Evolutionary conservation across 352 stramenopile species (phyloP), one percentile per base, ranked within the genome.

Genomic region (Phytophthora palmivora): DNA sequence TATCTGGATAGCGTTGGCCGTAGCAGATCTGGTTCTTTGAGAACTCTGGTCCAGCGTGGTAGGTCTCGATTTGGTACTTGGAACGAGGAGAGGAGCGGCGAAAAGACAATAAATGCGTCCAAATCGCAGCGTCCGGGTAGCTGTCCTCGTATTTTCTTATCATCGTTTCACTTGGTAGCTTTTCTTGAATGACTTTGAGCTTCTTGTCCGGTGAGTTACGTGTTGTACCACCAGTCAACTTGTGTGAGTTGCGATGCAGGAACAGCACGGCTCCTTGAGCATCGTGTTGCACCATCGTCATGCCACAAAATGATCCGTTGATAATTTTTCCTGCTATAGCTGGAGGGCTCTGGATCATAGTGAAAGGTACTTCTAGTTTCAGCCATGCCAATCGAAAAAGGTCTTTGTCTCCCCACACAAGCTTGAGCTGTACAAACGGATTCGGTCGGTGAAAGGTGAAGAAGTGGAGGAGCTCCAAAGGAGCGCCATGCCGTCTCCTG

Each of bases 191-290:
- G 3, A 28, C 22, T 22, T 28, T 52, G 15, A 46, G 10, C 19
- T 59, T 65, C 26, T 48, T 24, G 30, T 65, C 32, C 9, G 22
- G 47, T 32, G 57, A 39, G 22, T 42, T 65, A 12, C 16, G 33
- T 44, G 42, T 65, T 19, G 9, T 22, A 6, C 48, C 57, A 34
- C 58, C 58, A 33, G 58, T 76, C 19, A 89, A 70, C 47, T 90
- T 91, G 64, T 74, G 75, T 10, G 69, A 74, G 33, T 91, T 91
- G n/a, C 82, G 78, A 49, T 91, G 82, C 8, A 91, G 63, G 48
- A 91, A 91, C 7, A 91, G 36, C n/a, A 81, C 41, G 1, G 75
- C 57, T 9, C 76, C 76, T 2, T 63, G 19, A 5, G 65, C 41
- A 37, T 88, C 78, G 46, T 74, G 54, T 14, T 63, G n/a, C n/a